A percentile compares a stretch with the other conserved stretches of the same genome.
phyloP scores from a whole-genome alignment of 2,329 filamentous ascomycete species.

The Seiridium unicorne region DNA sequence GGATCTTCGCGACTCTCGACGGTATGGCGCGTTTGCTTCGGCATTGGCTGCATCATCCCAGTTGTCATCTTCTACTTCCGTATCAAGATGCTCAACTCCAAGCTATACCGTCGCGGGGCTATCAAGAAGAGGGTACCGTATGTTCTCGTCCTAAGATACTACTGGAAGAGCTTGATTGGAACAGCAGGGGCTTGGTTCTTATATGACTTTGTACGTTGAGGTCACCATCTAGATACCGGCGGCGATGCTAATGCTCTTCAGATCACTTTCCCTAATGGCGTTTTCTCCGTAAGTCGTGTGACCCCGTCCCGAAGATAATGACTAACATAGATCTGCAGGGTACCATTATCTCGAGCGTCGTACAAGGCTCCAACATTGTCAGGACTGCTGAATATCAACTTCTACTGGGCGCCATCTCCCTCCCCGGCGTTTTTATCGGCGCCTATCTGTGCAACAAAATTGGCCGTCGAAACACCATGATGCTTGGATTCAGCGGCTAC shows the following conservation, averaged over 20 bases:
- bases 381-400: conserved; percentile 48
- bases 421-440: conserved; percentile 49
- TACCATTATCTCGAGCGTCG: conserved; percentile 38
- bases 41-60: conserved; percentile 46
- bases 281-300: conserved; percentile 1
- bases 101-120: conserved; percentile 48
- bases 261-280: conserved; percentile 16
- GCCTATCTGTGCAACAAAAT: conserved; percentile 45
- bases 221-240: conserved; percentile 18
- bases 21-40: conserved; percentile 48
- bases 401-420: conserved; percentile 39
- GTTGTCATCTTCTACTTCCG: conserved; percentile 56
- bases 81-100: conserved; percentile 50
- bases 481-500: conserved; percentile 48
- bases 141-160: conserved; percentile 46
- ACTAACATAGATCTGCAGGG: conserved; percentile 14
- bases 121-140: conserved; percentile 53
- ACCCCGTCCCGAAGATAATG: not conserved
- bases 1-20: conserved; percentile 33
- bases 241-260: conserved; percentile 35
- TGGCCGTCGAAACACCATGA: conserved; percentile 49
- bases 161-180: conserved; percentile 53
- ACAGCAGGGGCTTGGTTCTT: conserved; percentile 57
- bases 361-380: conserved; percentile 34
- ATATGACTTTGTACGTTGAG: conserved; percentile 24